Evolutionary conservation across 2,329 filamentous ascomycete species (phyloP).

Genomic region (Alternaria gansuensis): DNA sequence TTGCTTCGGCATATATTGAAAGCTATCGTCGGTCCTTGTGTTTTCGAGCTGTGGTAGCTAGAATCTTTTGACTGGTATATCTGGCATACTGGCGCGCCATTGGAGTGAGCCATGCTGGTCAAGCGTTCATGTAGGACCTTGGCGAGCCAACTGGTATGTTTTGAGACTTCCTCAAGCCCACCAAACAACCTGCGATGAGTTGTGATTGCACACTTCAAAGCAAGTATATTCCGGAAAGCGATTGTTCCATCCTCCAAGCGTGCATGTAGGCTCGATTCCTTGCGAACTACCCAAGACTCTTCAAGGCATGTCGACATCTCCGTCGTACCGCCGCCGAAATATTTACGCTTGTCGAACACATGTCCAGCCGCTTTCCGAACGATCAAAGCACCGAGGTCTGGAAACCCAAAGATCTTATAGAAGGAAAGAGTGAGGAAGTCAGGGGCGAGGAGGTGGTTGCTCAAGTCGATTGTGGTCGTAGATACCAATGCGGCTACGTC

Average conservation of each 20-base stretch:
- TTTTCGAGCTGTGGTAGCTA: slow-evolving; percentile 61
- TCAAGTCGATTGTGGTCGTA: slow-evolving; percentile 67
- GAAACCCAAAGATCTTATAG: slow-evolving; percentile 97
- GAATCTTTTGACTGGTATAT: slow-evolving; percentile 64
- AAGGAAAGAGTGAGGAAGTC: slow-evolving; percentile 89
- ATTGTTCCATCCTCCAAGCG: slow-evolving; percentile 73
- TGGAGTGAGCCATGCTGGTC: slow-evolving; percentile 59
- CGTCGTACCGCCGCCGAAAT: slow-evolving; percentile 73
- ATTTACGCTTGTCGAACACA: slow-evolving; percentile 63
- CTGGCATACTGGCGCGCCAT: slow-evolving; percentile 62
- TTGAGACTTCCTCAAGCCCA: slow-evolving; percentile 66
- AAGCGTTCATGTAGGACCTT: slow-evolving; percentile 62
- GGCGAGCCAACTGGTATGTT: slow-evolving; percentile 65
- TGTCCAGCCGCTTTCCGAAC: slow-evolving; percentile 75
- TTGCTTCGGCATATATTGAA: slow-evolving; percentile 68
- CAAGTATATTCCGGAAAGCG: slow-evolving; percentile 71
- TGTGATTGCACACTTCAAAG: slow-evolving; percentile 67
- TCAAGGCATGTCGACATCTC: slow-evolving; percentile 65
- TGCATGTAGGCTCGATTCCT: slow-evolving; percentile 64
- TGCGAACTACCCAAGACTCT: slow-evolving; percentile 65
- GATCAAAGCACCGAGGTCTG: slow-evolving; percentile 84
- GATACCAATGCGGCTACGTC: slow-evolving; percentile 73
- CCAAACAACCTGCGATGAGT: slow-evolving; percentile 66
- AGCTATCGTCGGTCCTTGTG: slow-evolving; percentile 69
- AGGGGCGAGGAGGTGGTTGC: slow-evolving; percentile 67